These are phyloP conservation scores for Nadsonia starkeyi-henricii DNA, from an alignment of 1,139 yeast species.

Conservation along the genomic window DNA sequence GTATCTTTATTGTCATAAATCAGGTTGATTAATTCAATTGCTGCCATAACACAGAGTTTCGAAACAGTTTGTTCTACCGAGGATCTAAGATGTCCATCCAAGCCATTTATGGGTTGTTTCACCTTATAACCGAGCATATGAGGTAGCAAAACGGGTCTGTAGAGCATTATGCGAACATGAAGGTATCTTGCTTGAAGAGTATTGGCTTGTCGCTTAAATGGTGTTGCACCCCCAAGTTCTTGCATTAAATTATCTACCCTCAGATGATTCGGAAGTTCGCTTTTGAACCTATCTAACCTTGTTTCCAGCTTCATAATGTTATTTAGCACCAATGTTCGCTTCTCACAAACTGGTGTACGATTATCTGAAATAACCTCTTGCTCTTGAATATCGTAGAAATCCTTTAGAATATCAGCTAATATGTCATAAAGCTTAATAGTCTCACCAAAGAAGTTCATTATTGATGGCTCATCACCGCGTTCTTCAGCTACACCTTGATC, in stretches of 20 bases:
- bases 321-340: conserved; percentile 4
- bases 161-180: conserved; percentile 12
- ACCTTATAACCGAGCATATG: conserved; percentile 1
- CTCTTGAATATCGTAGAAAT: conserved; percentile 8
- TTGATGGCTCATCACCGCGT: conserved; percentile 8
- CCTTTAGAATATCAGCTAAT: conserved; percentile 9
- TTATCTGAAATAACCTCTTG: conserved; percentile 2
- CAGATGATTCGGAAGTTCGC: conserved; percentile 7
- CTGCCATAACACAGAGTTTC: conserved; percentile 11
- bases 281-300: conserved; percentile 5
- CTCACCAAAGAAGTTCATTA: conserved; percentile 8
- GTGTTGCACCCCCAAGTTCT: conserved; percentile 3
- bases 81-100: conserved; percentile 5
- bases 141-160: conserved; percentile 11
- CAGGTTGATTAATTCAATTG: conserved; percentile 10
- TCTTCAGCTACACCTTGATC: conserved; percentile 4
- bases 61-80: conserved; percentile 9
- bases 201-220: conserved; percentile 9
- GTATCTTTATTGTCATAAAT: conserved; percentile 8
- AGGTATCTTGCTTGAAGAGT: conserved; percentile 10
- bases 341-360: neutral
- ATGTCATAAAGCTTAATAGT: conserved; percentile 10
- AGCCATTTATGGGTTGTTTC: neutral
- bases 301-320: conserved; percentile 8
- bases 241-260: conserved; percentile 4